phyloP scores from a whole-genome alignment of 768 basidiomycete genomes.

The Gelatoporia subvermispora region DNA sequence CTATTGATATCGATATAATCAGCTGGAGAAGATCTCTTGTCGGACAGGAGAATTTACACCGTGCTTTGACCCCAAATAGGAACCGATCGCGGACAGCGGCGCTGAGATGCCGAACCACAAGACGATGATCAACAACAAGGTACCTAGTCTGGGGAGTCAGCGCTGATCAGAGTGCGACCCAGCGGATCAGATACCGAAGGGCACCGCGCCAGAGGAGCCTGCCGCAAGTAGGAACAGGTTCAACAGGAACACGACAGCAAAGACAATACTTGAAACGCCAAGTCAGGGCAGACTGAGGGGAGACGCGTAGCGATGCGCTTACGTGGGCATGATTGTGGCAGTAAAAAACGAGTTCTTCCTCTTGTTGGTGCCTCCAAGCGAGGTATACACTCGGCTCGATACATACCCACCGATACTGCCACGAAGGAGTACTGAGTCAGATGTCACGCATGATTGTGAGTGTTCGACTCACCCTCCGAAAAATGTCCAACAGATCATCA shows the following conservation, averaged over 20 bases:
- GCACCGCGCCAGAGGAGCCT: conserved; percentile 91
- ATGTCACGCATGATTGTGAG: not conserved
- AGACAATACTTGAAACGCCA: conserved; percentile 56
- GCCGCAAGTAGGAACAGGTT: conserved; percentile 84
- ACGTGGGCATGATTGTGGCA: conserved; percentile 86
- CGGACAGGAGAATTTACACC: conserved; percentile 45
- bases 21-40: not conserved
- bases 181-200: conserved; percentile 58
- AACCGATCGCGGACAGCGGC: conserved; percentile 81
- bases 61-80: conserved; percentile 81
- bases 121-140: conserved; percentile 77
- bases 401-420: conserved; percentile 82
- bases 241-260: conserved; percentile 81
- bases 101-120: conserved; percentile 95
- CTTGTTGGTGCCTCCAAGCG: conserved; percentile 73
- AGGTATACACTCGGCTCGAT: conserved; percentile 76
- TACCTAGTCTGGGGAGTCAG: conserved; percentile 39
- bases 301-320: conserved; percentile 20
- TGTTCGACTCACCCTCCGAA: conserved; percentile 65
- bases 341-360: conserved; percentile 84
- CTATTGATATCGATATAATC: conserved; percentile 30
- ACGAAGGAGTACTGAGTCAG: conserved; percentile 7
- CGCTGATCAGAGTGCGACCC: not conserved
- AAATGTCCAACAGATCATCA: conserved; percentile 92
- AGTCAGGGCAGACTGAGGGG: not conserved